These are phyloP conservation scores for Trichoderma breve DNA, from an alignment of 2,329 filamentous ascomycete species.

Conservation along the genomic window DNA sequence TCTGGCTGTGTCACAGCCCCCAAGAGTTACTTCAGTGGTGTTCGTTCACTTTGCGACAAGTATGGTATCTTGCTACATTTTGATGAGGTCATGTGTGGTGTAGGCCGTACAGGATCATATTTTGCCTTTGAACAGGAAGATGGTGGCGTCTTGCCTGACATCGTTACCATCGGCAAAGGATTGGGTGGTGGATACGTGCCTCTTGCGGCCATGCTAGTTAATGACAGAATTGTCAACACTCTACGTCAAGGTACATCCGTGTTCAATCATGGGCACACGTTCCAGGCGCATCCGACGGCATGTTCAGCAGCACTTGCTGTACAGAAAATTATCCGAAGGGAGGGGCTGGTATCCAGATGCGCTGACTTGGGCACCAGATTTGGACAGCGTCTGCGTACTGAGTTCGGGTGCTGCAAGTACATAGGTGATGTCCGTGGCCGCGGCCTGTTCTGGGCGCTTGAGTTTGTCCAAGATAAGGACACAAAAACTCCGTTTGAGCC, in stretches of 20 bases:
- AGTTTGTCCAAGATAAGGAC: constrained; percentile 42
- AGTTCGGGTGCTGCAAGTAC: constrained; percentile 37
- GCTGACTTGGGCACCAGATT: constrained; percentile 23
- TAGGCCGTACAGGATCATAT: constrained; percentile 59
- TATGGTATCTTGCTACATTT: constrained; percentile 54
- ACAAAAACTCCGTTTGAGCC: constrained; percentile 37
- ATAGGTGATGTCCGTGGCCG: constrained; percentile 62
- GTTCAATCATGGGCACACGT: constrained; percentile 29
- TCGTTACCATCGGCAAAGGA: constrained; percentile 65
- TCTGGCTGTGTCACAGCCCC: constrained; percentile 26
- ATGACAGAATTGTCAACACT: neutral
- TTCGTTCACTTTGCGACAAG: constrained; percentile 53
- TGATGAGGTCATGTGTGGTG: constrained; percentile 67
- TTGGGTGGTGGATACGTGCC: constrained; percentile 55
- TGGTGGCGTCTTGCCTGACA: constrained; percentile 50
- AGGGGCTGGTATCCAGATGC: constrained; percentile 59
- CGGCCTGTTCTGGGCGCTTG: constrained; percentile 51
- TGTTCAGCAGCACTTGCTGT: constrained; percentile 28
- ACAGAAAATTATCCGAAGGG: constrained; percentile 50
- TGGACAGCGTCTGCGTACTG: constrained; percentile 29
- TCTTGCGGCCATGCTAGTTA: constrained; percentile 35
- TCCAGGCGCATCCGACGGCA: constrained; percentile 28
- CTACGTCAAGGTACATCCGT: neutral
- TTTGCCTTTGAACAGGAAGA: constrained; percentile 63
- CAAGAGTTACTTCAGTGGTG: constrained; percentile 52